Evolutionary conservation across 139 green algal genomes (phyloP).

Genomic region (Eudorina sp.): DNA sequence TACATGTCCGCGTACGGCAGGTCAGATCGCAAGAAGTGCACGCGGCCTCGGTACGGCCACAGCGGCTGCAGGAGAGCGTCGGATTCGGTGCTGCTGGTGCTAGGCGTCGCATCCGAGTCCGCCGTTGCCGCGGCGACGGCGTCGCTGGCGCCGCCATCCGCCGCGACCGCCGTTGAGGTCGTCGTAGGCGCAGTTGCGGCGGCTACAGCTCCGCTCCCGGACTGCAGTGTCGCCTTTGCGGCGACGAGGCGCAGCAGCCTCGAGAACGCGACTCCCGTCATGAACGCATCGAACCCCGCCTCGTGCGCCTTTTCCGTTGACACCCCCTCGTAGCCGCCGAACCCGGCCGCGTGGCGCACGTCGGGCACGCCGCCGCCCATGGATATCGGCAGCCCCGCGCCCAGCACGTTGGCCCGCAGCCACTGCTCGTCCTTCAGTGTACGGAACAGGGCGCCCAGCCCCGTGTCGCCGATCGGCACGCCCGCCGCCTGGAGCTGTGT

Average conservation of each 20-base stretch:
- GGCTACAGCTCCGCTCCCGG: background rate
- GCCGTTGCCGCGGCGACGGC: background rate
- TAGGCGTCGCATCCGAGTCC: background rate
- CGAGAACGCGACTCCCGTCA: conserved; percentile 75
- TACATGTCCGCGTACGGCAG: conserved; percentile 50
- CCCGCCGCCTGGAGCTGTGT: background rate
- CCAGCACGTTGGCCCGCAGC: conserved; percentile 8
- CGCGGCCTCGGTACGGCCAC: conserved; percentile 3
- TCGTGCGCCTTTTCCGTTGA: conserved; percentile 73
- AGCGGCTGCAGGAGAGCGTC: conserved; percentile 24
- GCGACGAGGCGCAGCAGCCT: conserved; percentile 56
- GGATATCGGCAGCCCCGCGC: background rate
- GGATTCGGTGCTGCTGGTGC: background rate
- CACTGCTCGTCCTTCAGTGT: conserved; percentile 18
- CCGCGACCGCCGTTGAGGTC: background rate
- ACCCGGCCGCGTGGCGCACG: conserved; percentile 49
- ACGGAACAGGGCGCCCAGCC: conserved; percentile 30
- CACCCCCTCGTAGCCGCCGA: conserved; percentile 21
- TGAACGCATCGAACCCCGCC: conserved; percentile 86
- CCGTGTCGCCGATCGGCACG: conserved; percentile 37
- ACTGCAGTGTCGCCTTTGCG: background rate
- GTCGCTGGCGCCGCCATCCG: background rate
- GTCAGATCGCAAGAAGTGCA: conserved; percentile 33
- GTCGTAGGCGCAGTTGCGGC: background rate
- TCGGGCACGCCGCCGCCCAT: conserved; percentile 6